phyloP scores from a whole-genome alignment of 83 land plant genomes.

The Thuja plicata region DNA sequence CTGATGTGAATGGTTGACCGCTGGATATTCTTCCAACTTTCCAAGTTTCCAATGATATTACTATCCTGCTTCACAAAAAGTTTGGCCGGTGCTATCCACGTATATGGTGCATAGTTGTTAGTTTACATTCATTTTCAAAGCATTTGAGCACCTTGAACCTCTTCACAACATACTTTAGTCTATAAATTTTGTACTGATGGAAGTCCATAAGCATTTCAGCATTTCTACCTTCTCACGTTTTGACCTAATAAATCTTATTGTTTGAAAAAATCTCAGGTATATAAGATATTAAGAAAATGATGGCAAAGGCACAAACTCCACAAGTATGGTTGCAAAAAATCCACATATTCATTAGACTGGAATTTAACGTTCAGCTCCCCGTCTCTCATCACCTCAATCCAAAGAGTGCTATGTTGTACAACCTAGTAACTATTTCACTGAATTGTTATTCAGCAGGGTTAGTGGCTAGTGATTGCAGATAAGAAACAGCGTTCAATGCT shows the following conservation, averaged over 20 bases:
- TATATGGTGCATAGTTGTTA: neutral
- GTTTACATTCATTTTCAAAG: neutral
- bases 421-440: neutral
- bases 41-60: neutral
- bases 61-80: neutral
- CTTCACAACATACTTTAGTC: neutral
- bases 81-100: neutral
- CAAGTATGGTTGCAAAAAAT: neutral
- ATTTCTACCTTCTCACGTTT: neutral
- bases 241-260: neutral
- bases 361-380: neutral
- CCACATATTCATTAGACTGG: neutral
- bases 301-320: neutral
- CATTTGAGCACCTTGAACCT: neutral
- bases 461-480: neutral
- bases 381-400: neutral
- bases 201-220: neutral
- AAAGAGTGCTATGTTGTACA: neutral
- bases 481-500: neutral
- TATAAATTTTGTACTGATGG: neutral
- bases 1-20: neutral
- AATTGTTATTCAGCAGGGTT: neutral
- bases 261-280: neutral
- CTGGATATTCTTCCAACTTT: neutral
- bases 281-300: neutral